Percentiles rank a stretch among this genome's conserved stretches.
Conservation (phyloP, 257 asterid species). For the Plantago elongata region DNA sequence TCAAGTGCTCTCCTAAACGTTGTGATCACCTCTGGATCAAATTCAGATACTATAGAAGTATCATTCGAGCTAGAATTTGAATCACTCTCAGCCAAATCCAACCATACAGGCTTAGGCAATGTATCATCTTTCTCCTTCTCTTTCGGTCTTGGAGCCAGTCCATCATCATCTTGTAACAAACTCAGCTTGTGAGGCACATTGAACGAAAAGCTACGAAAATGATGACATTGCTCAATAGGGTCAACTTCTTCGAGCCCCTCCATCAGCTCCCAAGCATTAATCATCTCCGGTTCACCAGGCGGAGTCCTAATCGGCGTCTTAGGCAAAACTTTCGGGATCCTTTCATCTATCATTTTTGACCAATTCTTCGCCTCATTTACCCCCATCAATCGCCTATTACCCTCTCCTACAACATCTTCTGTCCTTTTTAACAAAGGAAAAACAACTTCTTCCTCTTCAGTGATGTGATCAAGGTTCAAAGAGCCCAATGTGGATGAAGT, state of each 20-base stretch:
- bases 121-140: constrained; percentile 18
- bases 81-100: constrained; percentile 39
- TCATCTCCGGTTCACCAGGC: constrained; percentile 84
- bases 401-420: constrained; percentile 25
- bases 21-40: constrained; percentile 74
- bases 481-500: constrained; percentile 88
- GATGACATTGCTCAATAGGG: constrained; percentile 41
- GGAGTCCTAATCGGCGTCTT: constrained; percentile 59
- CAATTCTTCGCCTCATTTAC: constrained; percentile 79
- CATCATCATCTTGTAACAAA: constrained; percentile 32
- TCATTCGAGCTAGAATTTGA: constrained; percentile 48
- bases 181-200: constrained; percentile 24
- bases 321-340: constrained; percentile 61
- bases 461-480: constrained; percentile 44
- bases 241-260: constrained; percentile 74
- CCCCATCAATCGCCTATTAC: constrained; percentile 53
- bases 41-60: constrained; percentile 50
- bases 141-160: constrained; percentile 41
- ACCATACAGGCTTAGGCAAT: constrained; percentile 39
- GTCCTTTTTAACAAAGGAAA: too few species aligned
- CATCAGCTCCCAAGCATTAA: constrained; percentile 92
- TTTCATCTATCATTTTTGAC: constrained; percentile 71
- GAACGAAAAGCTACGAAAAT: constrained; percentile 73
- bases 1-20: constrained; percentile 60
- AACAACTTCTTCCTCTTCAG: constrained; percentile 2